phyloP scores from a whole-genome alignment of 1,139 yeast species.

The Blastobotrys elegans region DNA sequence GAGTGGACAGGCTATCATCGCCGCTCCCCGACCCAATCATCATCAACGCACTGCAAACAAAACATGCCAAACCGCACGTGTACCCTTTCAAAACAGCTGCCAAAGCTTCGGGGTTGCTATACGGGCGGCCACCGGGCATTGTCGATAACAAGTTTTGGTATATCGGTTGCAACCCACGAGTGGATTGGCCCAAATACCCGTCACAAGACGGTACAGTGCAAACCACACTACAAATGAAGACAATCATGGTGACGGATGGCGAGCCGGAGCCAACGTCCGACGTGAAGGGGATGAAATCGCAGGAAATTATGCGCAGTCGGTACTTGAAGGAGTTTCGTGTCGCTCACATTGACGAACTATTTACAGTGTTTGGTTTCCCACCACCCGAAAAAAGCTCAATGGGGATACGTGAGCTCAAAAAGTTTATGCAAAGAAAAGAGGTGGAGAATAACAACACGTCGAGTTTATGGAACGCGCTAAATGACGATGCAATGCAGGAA shows the following conservation, averaged over 20 bases:
- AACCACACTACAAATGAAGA: slow-evolving; percentile 1
- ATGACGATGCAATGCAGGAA: slow-evolving; percentile 16
- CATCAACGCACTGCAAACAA: slow-evolving; percentile 23
- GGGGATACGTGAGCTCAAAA: not conserved
- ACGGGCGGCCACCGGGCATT: not conserved
- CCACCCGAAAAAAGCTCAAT: slow-evolving; percentile 8
- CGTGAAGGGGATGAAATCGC: slow-evolving; percentile 12
- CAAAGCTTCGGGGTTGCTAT: not conserved
- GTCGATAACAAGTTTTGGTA: slow-evolving; percentile 1
- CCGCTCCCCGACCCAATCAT: slow-evolving; percentile 11
- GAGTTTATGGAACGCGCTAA: slow-evolving; percentile 12
- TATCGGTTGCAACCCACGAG: slow-evolving; percentile 7
- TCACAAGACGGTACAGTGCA: not conserved
- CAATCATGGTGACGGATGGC: slow-evolving; percentile 18
- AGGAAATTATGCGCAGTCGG: not conserved
- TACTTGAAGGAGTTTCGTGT: slow-evolving; percentile 14
- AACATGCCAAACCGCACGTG: slow-evolving; percentile 21
- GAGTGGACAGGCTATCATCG: slow-evolving; percentile 6
- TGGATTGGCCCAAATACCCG: not conserved
- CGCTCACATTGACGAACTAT: slow-evolving; percentile 14
- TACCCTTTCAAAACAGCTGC: slow-evolving; percentile 15
- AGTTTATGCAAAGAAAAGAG: not conserved
- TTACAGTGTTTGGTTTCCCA: slow-evolving; percentile 11
- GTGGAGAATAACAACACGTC: not conserved
- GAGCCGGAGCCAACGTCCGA: slow-evolving; percentile 18